These are phyloP conservation scores for Ogataea zsoltii DNA, from an alignment of 805 yeast species.

Conservation along the genomic window DNA sequence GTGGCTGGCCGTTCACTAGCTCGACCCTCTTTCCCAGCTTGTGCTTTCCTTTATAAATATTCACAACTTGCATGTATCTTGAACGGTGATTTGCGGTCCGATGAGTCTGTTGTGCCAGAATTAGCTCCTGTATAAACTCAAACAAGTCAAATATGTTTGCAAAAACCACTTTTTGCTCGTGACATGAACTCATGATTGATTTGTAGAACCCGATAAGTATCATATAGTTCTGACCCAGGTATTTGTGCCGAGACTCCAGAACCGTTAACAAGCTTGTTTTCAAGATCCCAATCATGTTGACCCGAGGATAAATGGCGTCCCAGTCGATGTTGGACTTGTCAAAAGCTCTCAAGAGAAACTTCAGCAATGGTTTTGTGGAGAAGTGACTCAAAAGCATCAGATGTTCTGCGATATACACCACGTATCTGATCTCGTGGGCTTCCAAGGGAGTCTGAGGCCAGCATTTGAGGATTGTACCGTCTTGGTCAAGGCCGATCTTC, in stretches of 20 bases:
- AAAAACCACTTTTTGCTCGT: constrained; percentile 5
- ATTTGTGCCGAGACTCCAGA: constrained; percentile 2
- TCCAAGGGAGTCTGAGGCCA: constrained; percentile 7
- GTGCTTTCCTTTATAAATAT: constrained; percentile 6
- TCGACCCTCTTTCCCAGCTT: constrained; percentile 5
- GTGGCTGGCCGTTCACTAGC: constrained; percentile 6
- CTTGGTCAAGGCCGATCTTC: constrained; percentile 13
- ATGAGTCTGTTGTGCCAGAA: constrained; percentile 10
- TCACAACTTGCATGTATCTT: constrained; percentile 17
- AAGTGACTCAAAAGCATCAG: constrained; percentile 10
- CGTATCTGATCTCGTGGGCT: constrained; percentile 6
- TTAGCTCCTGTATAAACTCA: constrained; percentile 17
- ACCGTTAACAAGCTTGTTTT: constrained; percentile 7
- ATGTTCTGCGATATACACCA: constrained; percentile 8
- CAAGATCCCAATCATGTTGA: constrained; percentile 2
- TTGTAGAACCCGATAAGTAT: constrained; percentile 9
- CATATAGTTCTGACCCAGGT: constrained; percentile 11
- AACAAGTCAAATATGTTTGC: constrained; percentile 9
- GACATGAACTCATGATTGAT: constrained; percentile 5
- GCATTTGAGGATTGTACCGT: constrained; percentile 7
- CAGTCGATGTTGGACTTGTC: constrained; percentile 3
- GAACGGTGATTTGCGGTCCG: not conserved
- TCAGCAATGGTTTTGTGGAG: constrained; percentile 9
- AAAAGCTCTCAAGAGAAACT: constrained; percentile 7
- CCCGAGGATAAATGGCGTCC: constrained; percentile 10